These are phyloP conservation scores for Annona cherimola DNA, from an alignment of 164 flowering plant genomes.

Conservation along the genomic window DNA sequence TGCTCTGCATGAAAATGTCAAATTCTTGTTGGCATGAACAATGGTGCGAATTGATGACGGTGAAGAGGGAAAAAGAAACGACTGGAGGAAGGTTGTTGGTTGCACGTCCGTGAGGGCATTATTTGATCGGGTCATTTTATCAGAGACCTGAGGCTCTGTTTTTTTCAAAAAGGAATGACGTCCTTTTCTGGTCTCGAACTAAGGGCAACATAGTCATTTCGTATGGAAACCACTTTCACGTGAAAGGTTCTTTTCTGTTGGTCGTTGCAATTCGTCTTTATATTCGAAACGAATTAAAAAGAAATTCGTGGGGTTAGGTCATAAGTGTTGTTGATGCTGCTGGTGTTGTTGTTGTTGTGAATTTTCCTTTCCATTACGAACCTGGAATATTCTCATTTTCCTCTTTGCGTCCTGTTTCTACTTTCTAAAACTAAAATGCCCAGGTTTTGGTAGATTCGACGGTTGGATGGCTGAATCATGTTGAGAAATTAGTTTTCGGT, in stretches of 20 bases:
- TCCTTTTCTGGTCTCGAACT: background rate
- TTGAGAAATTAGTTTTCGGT: no score
- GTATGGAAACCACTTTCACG: background rate
- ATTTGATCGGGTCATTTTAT: background rate
- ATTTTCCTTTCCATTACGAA: no score
- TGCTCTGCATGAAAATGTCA: no score
- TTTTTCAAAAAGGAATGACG: background rate
- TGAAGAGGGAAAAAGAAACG: background rate
- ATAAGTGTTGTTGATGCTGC: no score
- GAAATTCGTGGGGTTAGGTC: no score
- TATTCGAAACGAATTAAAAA: no score
- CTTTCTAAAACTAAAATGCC: no score
- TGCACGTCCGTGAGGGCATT: background rate
- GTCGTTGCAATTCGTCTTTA: background rate
- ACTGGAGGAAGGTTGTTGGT: background rate
- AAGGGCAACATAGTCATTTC: background rate
- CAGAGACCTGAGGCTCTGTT: background rate
- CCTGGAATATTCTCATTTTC: no score
- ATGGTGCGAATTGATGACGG: background rate
- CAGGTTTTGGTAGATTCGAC: no score
- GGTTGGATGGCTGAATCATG: no score
- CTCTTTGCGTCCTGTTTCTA: no score
- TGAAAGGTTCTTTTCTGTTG: slow-evolving; percentile 1
- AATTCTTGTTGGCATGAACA: background rate
- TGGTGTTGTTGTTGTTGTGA: no score